A percentile compares a stretch with the other conserved stretches of the same genome.
Conservation (phyloP, 257 asterid species). For the Ilex asprella region DNA sequence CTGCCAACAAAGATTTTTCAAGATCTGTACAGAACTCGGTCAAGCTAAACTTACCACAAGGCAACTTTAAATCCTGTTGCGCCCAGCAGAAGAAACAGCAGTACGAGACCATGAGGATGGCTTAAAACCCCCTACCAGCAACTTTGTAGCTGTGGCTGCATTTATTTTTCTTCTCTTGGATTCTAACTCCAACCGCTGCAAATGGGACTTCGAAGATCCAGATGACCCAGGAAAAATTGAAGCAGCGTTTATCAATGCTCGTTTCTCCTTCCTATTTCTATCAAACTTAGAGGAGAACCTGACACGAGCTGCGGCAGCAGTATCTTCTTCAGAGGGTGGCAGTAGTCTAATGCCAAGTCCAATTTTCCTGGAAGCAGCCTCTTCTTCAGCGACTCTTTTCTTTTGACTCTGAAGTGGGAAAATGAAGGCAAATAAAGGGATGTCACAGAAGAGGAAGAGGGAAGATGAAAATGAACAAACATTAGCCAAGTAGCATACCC, state of each 20-base stretch:
- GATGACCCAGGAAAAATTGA: conserved; percentile 80
- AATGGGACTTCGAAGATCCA: conserved; percentile 32
- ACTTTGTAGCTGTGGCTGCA: conserved; percentile 56
- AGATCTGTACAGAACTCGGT: no score
- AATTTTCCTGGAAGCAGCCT: conserved; percentile 52
- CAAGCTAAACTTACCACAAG: no score
- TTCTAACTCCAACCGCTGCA: conserved; percentile 52
- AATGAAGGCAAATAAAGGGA: not conserved
- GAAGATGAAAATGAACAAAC: no score
- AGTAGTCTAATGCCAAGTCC: conserved; percentile 81
- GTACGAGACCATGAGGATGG: conserved; percentile 56
- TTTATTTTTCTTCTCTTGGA: conserved; percentile 74
- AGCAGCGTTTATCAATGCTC: conserved; percentile 60
- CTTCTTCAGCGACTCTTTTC: conserved; percentile 92
- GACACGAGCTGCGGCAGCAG: conserved; percentile 49
- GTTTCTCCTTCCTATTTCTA: conserved; percentile 61
- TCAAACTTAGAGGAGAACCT: conserved; percentile 65
- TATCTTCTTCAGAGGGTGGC: conserved; percentile 70
- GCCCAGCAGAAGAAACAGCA: conserved; percentile 22
- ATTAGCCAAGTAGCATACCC: conserved; percentile 25
- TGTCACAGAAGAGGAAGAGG: not conserved
- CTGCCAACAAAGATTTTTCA: no score
- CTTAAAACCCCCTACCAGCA: conserved; percentile 67
- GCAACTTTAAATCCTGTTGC: not conserved
- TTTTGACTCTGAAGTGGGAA: conserved; percentile 32